Conservation (phyloP, 2,329 filamentous ascomycete genomes). For the Metarhizium sp. region DNA sequence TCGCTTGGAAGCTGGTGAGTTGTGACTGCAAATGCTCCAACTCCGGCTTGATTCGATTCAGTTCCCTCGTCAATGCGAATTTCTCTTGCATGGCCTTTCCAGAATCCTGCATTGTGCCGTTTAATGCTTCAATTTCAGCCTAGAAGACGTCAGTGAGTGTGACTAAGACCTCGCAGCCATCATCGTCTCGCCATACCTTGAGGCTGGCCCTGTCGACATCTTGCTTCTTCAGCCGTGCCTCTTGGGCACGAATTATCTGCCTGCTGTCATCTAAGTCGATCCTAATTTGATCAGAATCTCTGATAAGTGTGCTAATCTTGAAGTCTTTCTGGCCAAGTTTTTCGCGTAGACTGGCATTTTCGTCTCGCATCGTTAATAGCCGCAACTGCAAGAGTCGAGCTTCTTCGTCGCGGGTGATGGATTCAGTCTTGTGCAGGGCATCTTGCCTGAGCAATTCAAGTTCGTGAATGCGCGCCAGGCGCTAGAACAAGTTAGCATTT, state of each 20-base stretch:
- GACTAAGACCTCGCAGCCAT: not conserved
- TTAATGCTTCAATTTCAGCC: slow-evolving; percentile 64
- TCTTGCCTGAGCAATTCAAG: slow-evolving; percentile 65
- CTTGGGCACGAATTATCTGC: slow-evolving; percentile 33
- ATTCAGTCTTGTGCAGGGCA: slow-evolving; percentile 53
- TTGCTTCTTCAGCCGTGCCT: slow-evolving; percentile 38
- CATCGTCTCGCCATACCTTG: slow-evolving; percentile 27
- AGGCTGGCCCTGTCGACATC: slow-evolving; percentile 37
- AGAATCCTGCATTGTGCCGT: slow-evolving; percentile 57
- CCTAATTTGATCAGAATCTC: slow-evolving; percentile 29
- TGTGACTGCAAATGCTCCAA: slow-evolving; percentile 47
- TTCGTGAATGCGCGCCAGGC: slow-evolving; percentile 35
- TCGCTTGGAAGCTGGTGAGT: slow-evolving; percentile 50
- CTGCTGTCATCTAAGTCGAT: slow-evolving; percentile 34
- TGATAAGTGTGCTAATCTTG: slow-evolving; percentile 39
- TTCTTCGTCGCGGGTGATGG: slow-evolving; percentile 67
- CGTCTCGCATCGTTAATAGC: slow-evolving; percentile 62
- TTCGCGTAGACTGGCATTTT: slow-evolving; percentile 59
- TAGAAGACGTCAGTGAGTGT: slow-evolving; percentile 23
- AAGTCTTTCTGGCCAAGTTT: slow-evolving; percentile 52
- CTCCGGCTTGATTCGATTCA: slow-evolving; percentile 44
- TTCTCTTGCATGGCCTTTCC: slow-evolving; percentile 57
- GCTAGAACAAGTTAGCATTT: slow-evolving; percentile 23
- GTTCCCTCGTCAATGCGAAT: slow-evolving; percentile 40
- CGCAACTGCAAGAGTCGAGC: slow-evolving; percentile 60